A percentile compares a stretch with the other conserved stretches of the same genome.
These are phyloP conservation scores for Cystoisospora suis DNA, from an alignment of 169 alveolate species.

Conservation along the genomic window DNA sequence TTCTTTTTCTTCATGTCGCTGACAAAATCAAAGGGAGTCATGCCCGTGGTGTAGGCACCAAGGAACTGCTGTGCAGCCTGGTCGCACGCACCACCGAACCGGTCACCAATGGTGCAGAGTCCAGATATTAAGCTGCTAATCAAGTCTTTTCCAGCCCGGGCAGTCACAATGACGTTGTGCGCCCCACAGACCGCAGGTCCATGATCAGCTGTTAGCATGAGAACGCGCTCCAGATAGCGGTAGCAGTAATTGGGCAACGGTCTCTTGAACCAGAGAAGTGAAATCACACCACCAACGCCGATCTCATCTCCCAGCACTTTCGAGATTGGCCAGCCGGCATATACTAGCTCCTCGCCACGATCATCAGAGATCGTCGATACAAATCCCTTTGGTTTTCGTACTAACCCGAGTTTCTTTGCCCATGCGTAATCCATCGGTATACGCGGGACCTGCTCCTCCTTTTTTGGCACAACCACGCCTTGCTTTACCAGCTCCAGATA, in stretches of 20 bases:
- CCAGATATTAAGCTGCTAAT: constrained; percentile 68
- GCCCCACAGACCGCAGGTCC: constrained; percentile 77
- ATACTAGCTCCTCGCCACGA: constrained; percentile 67
- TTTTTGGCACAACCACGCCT: constrained; percentile 35
- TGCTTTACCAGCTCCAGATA: constrained; percentile 23
- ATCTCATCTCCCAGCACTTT: constrained; percentile 45
- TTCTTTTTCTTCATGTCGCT: constrained; percentile 62
- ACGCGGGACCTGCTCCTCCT: constrained; percentile 33
- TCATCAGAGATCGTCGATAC: constrained; percentile 71
- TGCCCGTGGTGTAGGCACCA: constrained; percentile 20
- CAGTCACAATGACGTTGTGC: constrained; percentile 71
- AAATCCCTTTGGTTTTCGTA: constrained; percentile 70
- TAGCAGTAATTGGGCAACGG: constrained; percentile 65
- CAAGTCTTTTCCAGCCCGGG: constrained; percentile 72
- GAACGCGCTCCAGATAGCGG: constrained; percentile 69
- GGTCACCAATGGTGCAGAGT: constrained; percentile 71
- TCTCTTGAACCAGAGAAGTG: constrained; percentile 72
- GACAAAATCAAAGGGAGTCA: constrained; percentile 56
- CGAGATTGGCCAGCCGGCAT: constrained; percentile 44
- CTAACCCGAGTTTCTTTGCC: constrained; percentile 74
- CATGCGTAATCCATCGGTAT: constrained; percentile 73
- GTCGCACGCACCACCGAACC: constrained; percentile 75
- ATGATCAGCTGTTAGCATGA: constrained; percentile 73
- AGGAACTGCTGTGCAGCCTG: constrained; percentile 67
- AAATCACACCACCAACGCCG: constrained; percentile 71